These are phyloP conservation scores for Solanum hybrid DNA, from an alignment of 305 asterid genomes.

Conservation along the genomic window DNA sequence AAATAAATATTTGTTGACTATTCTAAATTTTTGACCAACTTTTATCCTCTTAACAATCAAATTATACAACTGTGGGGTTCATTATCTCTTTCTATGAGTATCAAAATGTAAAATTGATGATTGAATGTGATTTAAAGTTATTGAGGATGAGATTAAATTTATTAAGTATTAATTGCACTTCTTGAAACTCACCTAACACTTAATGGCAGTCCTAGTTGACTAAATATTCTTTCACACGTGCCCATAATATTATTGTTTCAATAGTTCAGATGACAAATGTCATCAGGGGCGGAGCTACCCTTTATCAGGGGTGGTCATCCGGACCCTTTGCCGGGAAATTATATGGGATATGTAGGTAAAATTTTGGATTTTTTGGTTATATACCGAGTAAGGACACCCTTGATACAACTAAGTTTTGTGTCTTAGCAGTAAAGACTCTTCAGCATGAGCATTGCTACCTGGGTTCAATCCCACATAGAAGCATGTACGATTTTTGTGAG, in stretches of 20 bases:
- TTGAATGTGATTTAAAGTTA: not conserved
- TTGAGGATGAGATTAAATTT: not conserved
- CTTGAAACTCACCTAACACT: not conserved
- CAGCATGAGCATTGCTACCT: not conserved
- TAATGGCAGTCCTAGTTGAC: not conserved
- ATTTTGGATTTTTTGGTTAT: not conserved
- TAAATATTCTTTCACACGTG: not conserved
- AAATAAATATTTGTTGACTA: not conserved
- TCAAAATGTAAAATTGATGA: not conserved
- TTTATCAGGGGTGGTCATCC: not conserved
- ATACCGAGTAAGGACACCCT: not conserved
- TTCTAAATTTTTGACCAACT: not conserved
- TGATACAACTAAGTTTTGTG: not conserved
- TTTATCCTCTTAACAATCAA: not conserved
- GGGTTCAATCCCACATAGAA: not conserved
- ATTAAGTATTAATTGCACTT: not conserved
- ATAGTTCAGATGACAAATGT: not conserved
- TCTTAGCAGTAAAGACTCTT: not conserved
- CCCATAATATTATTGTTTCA: not conserved
- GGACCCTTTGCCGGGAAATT: not conserved
- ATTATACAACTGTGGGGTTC: not conserved
- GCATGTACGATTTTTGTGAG: not conserved
- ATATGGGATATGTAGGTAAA: not conserved
- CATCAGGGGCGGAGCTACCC: not conserved
- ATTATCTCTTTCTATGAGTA: not conserved